phyloP scores from a whole-genome alignment of 176 grass and related monocot species.

The Sorghum bicolor region DNA sequence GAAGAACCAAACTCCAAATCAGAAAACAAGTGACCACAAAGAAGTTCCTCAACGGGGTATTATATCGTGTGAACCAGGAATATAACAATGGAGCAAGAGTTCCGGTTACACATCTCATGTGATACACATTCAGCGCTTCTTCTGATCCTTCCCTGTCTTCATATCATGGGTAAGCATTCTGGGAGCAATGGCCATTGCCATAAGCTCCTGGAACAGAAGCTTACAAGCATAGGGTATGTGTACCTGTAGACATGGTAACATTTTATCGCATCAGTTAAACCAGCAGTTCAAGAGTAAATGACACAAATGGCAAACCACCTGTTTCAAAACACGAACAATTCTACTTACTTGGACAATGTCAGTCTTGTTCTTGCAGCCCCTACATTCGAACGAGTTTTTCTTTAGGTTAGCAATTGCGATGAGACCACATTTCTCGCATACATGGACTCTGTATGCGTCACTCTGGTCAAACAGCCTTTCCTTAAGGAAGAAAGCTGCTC shows the following conservation, averaged over 20 bases:
- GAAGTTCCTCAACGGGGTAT: not conserved
- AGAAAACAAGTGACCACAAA: not conserved
- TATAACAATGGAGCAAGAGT: not conserved
- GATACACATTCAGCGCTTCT: slow-evolving; percentile 45
- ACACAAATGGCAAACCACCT: not conserved
- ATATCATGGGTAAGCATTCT: slow-evolving; percentile 82
- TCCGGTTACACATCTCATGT: not conserved
- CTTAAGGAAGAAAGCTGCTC: slow-evolving; percentile 93
- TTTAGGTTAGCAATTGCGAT: slow-evolving; percentile 98
- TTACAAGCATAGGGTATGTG: slow-evolving; percentile 95
- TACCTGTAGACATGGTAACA: slow-evolving; percentile 37
- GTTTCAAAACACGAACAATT: not conserved
- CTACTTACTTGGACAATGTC: slow-evolving; percentile 89
- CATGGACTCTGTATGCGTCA: slow-evolving; percentile 96
- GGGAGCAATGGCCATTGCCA: slow-evolving; percentile 90
- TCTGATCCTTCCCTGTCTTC: slow-evolving; percentile 61
- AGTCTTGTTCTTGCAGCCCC: slow-evolving; percentile 98
- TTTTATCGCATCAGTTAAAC: slow-evolving; percentile 9
- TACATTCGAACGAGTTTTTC: slow-evolving; percentile 92
- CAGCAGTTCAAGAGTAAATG: not conserved
- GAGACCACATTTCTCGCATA: slow-evolving; percentile 95
- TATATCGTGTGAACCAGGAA: not conserved
- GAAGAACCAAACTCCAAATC: not conserved
- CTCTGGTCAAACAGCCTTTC: slow-evolving; percentile 97
- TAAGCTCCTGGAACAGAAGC: slow-evolving; percentile 90